Conservation (phyloP, 2,329 filamentous ascomycete genomes). For the Hypoxylon sp. region DNA sequence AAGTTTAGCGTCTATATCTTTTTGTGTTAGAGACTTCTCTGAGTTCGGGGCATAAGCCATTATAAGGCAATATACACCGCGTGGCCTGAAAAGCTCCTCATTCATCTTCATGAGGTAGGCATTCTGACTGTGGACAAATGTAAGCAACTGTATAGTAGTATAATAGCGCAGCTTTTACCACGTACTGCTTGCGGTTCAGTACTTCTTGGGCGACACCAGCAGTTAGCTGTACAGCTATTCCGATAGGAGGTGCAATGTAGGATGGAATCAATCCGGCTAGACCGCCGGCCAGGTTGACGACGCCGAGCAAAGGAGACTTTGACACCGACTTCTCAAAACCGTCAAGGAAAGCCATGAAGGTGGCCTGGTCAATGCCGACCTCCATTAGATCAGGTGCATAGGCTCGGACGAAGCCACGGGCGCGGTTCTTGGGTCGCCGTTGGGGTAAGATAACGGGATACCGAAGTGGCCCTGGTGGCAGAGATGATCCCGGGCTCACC, state of each 20-base stretch:
- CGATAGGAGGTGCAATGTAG: constrained; percentile 24
- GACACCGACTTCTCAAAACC: constrained; percentile 41
- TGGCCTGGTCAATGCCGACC: constrained; percentile 47
- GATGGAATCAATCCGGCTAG: constrained; percentile 30
- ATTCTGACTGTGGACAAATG: constrained; percentile 34
- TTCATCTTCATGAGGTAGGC: constrained; percentile 47
- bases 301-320: constrained; percentile 20
- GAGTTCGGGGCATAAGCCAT: constrained; percentile 43
- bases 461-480: constrained; percentile 26
- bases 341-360: constrained; percentile 49
- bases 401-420: constrained; percentile 48
- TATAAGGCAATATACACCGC: constrained; percentile 48
- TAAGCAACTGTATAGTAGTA: background rate
- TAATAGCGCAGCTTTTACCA: background rate
- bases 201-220: constrained; percentile 33
- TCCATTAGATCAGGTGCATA: constrained; percentile 47
- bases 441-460: constrained; percentile 48
- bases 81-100: constrained; percentile 48
- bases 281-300: constrained; percentile 35
- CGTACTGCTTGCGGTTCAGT: constrained; percentile 35
- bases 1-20: constrained; percentile 27
- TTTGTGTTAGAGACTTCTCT: constrained; percentile 17
- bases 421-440: constrained; percentile 45
- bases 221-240: constrained; percentile 25
- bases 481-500: background rate